Percentiles rank a stretch among this genome's conserved stretches.
phyloP scores from a whole-genome alignment of 2,329 filamentous ascomycete genomes.

The Hypocrella siamensis region DNA sequence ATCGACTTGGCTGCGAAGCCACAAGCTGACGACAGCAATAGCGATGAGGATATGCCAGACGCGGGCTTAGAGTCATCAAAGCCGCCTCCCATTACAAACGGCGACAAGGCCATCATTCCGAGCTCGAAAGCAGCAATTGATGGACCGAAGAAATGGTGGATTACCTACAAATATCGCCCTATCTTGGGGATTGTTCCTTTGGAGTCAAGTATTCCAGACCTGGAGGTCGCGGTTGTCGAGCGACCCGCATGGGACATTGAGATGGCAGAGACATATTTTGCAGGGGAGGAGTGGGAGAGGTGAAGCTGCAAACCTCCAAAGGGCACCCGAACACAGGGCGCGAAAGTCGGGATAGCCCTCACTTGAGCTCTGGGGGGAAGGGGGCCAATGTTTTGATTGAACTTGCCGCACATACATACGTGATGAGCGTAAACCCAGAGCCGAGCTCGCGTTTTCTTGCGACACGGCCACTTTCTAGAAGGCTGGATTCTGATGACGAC shows the following conservation, averaged over 20 bases:
- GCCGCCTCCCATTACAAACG: constrained; percentile 13
- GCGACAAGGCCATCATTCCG: constrained; percentile 6
- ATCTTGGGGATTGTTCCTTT: constrained; percentile 57
- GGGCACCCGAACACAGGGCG: no score
- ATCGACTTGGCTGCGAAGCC: constrained; percentile 22
- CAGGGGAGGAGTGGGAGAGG: constrained; percentile 36
- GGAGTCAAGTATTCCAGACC: constrained; percentile 20
- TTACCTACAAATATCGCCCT: constrained; percentile 86
- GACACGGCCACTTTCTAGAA: no score
- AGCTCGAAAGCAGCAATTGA: constrained; percentile 7
- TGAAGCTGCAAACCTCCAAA: constrained; percentile 7
- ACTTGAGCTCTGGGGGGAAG: no score
- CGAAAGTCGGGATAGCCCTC: no score
- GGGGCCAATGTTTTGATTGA: no score
- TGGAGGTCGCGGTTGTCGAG: constrained; percentile 82
- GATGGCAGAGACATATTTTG: constrained; percentile 55
- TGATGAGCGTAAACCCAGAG: no score
- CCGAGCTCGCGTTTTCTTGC: no score
- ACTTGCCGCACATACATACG: no score
- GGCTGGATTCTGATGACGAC: no score
- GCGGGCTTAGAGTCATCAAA: constrained; percentile 17
- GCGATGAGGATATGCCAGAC: constrained; percentile 22
- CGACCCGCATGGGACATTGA: constrained; percentile 72
- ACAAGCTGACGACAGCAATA: constrained; percentile 16
- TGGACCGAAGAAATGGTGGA: constrained; percentile 43